Evolutionary conservation across 1,284 basidiomycete species (phyloP).

Genomic region (Cryptococcus sp.): DNA sequence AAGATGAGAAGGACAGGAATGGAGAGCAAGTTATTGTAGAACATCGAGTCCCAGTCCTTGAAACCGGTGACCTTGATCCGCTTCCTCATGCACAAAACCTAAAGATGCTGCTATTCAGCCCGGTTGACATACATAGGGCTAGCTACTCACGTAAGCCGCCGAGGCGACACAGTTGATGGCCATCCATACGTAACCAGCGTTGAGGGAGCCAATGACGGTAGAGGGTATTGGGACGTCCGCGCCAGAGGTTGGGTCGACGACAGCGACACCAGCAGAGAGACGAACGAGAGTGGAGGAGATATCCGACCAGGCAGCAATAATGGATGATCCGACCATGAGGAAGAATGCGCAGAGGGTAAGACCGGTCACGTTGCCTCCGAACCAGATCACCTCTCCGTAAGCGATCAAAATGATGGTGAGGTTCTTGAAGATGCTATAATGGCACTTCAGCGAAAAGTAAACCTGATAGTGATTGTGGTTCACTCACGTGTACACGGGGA

Average conservation of each 20-base stretch:
- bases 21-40: constrained; percentile 96
- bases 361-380: constrained; percentile 83
- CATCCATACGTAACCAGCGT: constrained; percentile 98
- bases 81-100: constrained; percentile 96
- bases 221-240: constrained; percentile 35
- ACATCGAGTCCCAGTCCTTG: constrained; percentile 99
- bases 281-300: constrained; percentile 57
- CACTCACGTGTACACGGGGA: constrained; percentile 78
- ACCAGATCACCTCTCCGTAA: constrained; percentile 99
- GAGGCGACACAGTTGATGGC: constrained; percentile 85
- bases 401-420: constrained; percentile 98
- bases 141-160: constrained; percentile 78
- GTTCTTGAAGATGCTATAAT: constrained; percentile 86
- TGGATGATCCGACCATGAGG: constrained; percentile 93
- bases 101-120: constrained; percentile 1
- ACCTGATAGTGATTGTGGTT: not conserved
- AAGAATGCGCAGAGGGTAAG: constrained; percentile 87
- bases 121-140: not conserved
- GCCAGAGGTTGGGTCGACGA: constrained; percentile 49
- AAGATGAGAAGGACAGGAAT: constrained; percentile 85
- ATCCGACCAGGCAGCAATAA: constrained; percentile 94
- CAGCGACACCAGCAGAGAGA: constrained; percentile 41
- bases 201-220: constrained; percentile 58
- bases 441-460: constrained; percentile 55
- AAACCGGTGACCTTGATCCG: constrained; percentile 97